phyloP scores from a whole-genome alignment of 2,329 filamentous ascomycete genomes.

The Nothophaeocryptopus gaeumannii region DNA sequence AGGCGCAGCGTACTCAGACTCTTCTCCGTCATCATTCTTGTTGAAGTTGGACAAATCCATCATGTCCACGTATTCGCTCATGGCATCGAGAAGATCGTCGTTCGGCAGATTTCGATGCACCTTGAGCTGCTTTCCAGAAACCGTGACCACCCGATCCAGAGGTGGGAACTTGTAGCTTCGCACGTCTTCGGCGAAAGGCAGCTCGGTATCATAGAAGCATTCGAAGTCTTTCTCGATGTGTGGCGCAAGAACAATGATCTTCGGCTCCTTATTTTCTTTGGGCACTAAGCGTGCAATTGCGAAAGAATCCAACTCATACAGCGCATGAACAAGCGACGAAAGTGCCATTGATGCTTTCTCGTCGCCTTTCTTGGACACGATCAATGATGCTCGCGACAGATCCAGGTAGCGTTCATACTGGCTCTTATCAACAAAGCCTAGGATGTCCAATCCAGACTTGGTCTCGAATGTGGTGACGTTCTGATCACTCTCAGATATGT shows the following conservation, averaged over 20 bases:
- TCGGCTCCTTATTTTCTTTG: conserved; percentile 77
- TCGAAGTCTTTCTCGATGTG: conserved; percentile 75
- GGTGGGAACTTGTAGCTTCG: conserved; percentile 89
- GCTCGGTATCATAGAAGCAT: conserved; percentile 81
- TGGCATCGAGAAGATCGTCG: conserved; percentile 70
- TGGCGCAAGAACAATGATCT: conserved; percentile 75
- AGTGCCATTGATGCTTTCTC: conserved; percentile 80
- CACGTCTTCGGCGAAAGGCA: conserved; percentile 92
- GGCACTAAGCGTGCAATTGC: conserved; percentile 80
- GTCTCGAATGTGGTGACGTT: conserved; percentile 88
- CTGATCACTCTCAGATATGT: conserved; percentile 80
- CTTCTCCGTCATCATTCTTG: conserved; percentile 68
- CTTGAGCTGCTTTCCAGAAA: conserved; percentile 75
- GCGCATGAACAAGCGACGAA: conserved; percentile 83
- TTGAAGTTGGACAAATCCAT: conserved; percentile 80
- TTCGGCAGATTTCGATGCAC: conserved; percentile 82
- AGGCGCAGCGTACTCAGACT: conserved; percentile 68
- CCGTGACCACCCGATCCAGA: conserved; percentile 79
- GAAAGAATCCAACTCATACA: conserved; percentile 80
- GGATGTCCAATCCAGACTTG: conserved; percentile 68
- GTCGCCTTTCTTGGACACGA: conserved; percentile 73
- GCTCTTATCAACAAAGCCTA: conserved; percentile 77
- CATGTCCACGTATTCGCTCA: conserved; percentile 86
- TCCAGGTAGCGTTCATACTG: conserved; percentile 76
- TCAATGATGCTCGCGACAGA: conserved; percentile 76